Evolutionary conservation across 2,329 filamentous ascomycete genomes (phyloP).

Genomic region (Geosmithia morbida): DNA sequence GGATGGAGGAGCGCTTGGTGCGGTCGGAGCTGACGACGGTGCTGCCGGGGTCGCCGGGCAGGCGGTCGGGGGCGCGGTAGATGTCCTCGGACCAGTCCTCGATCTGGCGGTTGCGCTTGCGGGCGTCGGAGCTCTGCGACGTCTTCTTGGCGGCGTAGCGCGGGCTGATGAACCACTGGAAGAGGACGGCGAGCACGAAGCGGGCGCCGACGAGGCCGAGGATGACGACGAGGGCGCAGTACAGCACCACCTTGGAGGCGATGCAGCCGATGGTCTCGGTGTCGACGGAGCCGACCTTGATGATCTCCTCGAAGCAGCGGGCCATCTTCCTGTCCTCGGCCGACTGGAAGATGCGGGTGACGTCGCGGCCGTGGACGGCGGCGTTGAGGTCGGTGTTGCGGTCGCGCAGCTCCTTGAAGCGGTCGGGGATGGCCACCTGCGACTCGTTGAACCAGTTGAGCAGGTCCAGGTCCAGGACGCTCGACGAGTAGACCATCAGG

Average conservation of each 20-base stretch:
- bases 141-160: constrained; percentile 77
- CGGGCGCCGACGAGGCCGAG: constrained; percentile 74
- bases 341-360: constrained; percentile 77
- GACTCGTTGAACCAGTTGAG: constrained; percentile 78
- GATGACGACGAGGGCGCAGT: constrained; percentile 85
- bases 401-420: constrained; percentile 68
- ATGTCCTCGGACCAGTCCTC: constrained; percentile 98
- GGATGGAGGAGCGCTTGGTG: constrained; percentile 69
- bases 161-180: constrained; percentile 91
- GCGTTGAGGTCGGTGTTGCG: constrained; percentile 43
- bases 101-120: constrained; percentile 81
- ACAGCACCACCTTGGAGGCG: constrained; percentile 91
- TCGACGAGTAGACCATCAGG: constrained; percentile 85
- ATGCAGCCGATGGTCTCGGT: constrained; percentile 96
- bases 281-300: constrained; percentile 91
- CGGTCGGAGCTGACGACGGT: constrained; percentile 52
- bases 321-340: constrained; percentile 64
- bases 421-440: constrained; percentile 60
- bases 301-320: constrained; percentile 80
- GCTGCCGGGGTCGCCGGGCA: constrained; percentile 60
- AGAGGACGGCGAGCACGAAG: constrained; percentile 77
- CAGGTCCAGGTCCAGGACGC: constrained; percentile 80
- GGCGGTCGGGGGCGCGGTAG: constrained; percentile 74
- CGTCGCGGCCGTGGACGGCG: constrained; percentile 66
- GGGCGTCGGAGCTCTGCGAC: constrained; percentile 64